Evolutionary conservation across 2,329 filamentous ascomycete genomes (phyloP), one percentile per base, ranked within the genome.

Genomic region (Hypoxylon sp.): DNA sequence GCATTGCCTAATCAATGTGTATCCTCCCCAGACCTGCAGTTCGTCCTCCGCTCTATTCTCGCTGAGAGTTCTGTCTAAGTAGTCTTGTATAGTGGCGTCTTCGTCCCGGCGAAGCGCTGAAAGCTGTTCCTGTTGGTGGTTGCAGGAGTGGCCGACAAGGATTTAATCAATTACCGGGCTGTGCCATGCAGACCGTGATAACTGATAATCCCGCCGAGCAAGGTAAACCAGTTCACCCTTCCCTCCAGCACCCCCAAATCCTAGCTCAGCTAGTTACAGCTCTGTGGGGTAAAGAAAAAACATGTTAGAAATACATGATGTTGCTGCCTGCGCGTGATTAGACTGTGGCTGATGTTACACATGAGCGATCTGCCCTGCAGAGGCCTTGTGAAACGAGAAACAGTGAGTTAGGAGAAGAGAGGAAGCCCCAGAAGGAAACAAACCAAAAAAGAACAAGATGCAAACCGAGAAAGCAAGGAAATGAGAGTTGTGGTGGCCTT

Each of bases 321-420:
- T 60, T 72, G 67, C 73, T 70, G 21, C 72, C 72, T 52, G 73
- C 69, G 67, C 72, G 63, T 69, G 44, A 59, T 69, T 67, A 66
- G 39, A 58, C 57, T 57, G 63, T 57, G 32, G 37, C 51, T 68
- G 56, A 51, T 71, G 62, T 62, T 68, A 65, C 68, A 72, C 44
- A 56, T 17, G 56, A 62, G 31, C 46, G 54, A 59, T 13, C 60
- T 62, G 69, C 46, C 52, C 63, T 54, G 63, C 69, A 71, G 66
- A 51, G 19, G 32, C 35, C 35, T 39, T 61, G 61, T 57, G 59
- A 54, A 58, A 37, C 29, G 37, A 42, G 48, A 63, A 67, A 67
- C 44, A 10, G 29, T 39, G 42, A 55, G 47, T 61, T 47, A 65
- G 55, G 69, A 68, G 48, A 69, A 67, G 65, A 62, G 55, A 63